Base-by-base conservation (phyloP, 2,329 filamentous ascomycete species). In the Colletotrichum cordylinicola region DNA sequence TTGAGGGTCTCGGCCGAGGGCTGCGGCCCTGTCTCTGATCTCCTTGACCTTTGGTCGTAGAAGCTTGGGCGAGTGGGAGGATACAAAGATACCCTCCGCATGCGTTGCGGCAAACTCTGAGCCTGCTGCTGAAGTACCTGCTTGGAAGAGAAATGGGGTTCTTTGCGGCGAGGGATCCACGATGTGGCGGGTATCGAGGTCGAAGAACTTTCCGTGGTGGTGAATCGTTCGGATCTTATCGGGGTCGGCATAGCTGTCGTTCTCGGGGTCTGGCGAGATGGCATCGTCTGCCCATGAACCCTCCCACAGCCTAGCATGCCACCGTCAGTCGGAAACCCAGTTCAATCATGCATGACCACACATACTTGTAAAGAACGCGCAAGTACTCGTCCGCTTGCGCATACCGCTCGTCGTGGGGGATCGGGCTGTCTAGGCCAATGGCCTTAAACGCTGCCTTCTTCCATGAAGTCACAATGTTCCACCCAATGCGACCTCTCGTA, bases 401-500 rank as follows among this genome's bases (percentile, higher is more conserved):
- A 76, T 93, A 93, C 31, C 91, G 86, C 79, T 92, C 87, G 56
- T 93, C 92, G 77, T 93, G 91, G 72, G 91, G 88, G 37, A 91
- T 90, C 0, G 89, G 89, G 6, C 82, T 88, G 15, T 92, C 88
- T 3, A 92, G 80, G 0, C 91, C 91, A 70, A 93, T 92, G 1
- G 90, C 91, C 79, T 92, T 92, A 81, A 92, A 91, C 0, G 91
- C 91, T 0, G 89, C 87, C 79, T 93, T 92, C 80, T 91, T 91
- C 82, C 83, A 84, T 0, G 80, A 82, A 2, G 91, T 93, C 1
- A 94, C 92, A 24, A 94, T 92, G 76, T 94, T 94, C 92, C 92
- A 93, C 0, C 90, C 91, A 39, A 93, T 87, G 0, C 92, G 85
- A 0, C 91, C 92, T 4, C 87, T 85, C 0, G 92, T 93, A 58